A percentile compares a stretch with the other conserved stretches of the same genome.
Evolutionary conservation across 768 basidiomycete genomes (phyloP).

Genomic region (Cystobasidium tubakii): DNA sequence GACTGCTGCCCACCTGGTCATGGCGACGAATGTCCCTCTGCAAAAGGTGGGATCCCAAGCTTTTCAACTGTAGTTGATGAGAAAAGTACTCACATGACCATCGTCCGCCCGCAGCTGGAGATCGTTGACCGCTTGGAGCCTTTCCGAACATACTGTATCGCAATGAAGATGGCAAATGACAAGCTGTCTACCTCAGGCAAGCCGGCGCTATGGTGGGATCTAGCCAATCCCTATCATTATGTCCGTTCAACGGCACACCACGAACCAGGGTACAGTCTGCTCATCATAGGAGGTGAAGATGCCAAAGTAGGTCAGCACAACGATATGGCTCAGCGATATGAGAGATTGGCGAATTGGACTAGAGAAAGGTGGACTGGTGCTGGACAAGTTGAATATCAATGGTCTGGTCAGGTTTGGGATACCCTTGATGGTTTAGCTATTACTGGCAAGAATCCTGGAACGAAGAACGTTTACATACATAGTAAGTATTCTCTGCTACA

Average conservation of each 20-base stretch:
- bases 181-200: constrained; percentile 1
- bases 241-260: neutral
- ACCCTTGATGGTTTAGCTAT: neutral
- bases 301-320: constrained; percentile 7
- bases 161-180: neutral
- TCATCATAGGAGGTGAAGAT: constrained; percentile 1
- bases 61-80: too few species aligned
- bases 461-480: constrained; percentile 11
- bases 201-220: neutral
- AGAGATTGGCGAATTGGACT: constrained; percentile 2
- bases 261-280: neutral
- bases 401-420: constrained; percentile 1
- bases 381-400: neutral
- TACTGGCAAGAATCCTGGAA: constrained; percentile 4
- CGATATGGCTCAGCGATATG: constrained; percentile 5
- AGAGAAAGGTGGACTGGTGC: constrained; percentile 3
- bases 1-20: neutral
- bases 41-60: neutral
- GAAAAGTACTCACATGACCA: too few species aligned
- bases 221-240: neutral
- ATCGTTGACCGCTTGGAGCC: neutral
- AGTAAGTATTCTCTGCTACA: neutral
- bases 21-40: constrained; percentile 5
- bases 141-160: neutral
- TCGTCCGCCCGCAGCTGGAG: neutral